Base-by-base conservation (phyloP, 805 yeast genomes). In the Candida odintsovae region DNA sequence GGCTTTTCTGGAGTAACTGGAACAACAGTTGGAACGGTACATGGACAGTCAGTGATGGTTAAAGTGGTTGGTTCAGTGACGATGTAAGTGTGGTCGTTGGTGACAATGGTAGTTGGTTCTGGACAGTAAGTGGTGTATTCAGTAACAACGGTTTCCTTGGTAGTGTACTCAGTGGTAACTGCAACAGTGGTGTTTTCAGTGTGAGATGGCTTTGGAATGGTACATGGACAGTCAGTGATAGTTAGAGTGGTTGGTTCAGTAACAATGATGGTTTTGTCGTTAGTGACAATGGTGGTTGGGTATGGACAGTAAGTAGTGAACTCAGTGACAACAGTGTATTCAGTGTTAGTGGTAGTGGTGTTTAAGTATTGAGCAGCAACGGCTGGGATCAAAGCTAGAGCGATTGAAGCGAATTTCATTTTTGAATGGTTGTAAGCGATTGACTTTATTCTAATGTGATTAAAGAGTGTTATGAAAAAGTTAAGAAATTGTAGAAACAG, bases 161-260 rank as follows among this genome's bases (percentile, higher is more conserved):
- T 86, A 70, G 86, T 80, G 77, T 72, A 76, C 62, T 72, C 54
- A 56, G 28, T 50, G 57, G 41, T 28, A 36, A 23, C 22, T 39
- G 33, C 21, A 36, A 26, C 16, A 19, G 46, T 29, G 35, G 35
- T 29, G 15, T 12, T 6, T 29, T 29, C 35, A 13, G 35, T 13
- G 15, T 7, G 5, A 23, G 25, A 6, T 31, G 64, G 45, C 29
- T 51, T 52, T 40, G 79, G 76, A 62, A 80, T 62, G 64, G 90
- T 84, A 75, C 95, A 86, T 65, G 90, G 90, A 70, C 86, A 82
- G 76, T 86, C 83, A 61, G 94, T 84, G 78, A 86, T 76, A 67
- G 94, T 86, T 61, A 86, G 69, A 57, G 94, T 86, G 66, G 90
- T 83, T 50, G 92, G 80, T 60, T 67, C 82, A 52, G 92, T 80